Evolutionary conservation across 768 basidiomycete species (phyloP), one percentile per base, ranked within the genome.

Genomic region (Lentinula edodes): DNA sequence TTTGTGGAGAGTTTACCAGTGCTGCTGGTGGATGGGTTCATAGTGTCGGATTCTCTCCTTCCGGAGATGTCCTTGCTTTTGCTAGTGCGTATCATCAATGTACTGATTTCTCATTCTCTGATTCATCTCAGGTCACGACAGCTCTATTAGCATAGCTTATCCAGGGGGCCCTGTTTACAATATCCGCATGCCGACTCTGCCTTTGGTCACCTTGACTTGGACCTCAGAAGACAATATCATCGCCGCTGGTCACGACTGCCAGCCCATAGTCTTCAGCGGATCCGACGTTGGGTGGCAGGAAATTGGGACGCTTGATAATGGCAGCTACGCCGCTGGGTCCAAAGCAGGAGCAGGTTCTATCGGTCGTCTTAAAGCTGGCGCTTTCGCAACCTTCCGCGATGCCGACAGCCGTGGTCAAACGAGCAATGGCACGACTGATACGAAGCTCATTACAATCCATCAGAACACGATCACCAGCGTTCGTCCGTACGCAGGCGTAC

Each of bases 401-500:
- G 97, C 97, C 16, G 97, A 98, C 70, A 85, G 82, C 58, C 87
- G 95, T 54, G 93, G 83, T 18, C 80, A 83, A 63, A 74, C 63
- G 8, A 42, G 61, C 56, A 43, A 68, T 20, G 69, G 66, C n/a
- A 66, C 65, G 20, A 71, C 73, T 5, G 87, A 90, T 68, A 91
- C 90, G 3, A 92, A 95, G 70, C 75, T 96, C 56, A 76, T 83
- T 68, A 98, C 97, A 13, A 83, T 97, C 54, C 97, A 98, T 71
- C 97, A 98, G 81, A 99, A 99, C 78, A 97, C 95, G 41, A 97
- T 99, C 74, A 98, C 94, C n/a, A 88, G 81, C 66, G 80, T 98
- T 43, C 78, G 94, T 61, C 77, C 91, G 32, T 97, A 91, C 68
- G 88, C 88, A 63, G 78, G 75, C 1, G 65, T 68, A 3, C 80